Evolutionary conservation across 345 rosid species (phyloP).

Genomic region (Salix koriyanagi): DNA sequence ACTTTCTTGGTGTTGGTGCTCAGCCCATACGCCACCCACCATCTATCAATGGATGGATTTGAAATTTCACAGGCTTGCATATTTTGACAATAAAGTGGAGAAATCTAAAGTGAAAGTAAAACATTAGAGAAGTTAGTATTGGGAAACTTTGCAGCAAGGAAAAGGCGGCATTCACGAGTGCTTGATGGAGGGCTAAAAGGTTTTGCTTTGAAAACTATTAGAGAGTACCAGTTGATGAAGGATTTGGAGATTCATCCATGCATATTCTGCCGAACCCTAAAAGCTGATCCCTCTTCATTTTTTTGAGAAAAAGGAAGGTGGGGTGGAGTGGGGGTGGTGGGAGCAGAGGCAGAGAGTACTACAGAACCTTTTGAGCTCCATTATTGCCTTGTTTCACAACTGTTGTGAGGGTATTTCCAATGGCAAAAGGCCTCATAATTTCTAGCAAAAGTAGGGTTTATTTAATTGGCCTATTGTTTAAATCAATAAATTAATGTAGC

Average conservation of each 20-base stretch:
- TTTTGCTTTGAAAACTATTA: constrained; percentile 7
- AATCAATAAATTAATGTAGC: not conserved
- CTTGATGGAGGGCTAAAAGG: constrained; percentile 21
- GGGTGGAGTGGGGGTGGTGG: constrained; percentile 20
- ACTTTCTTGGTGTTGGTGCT: constrained; percentile 84
- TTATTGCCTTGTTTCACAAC: constrained; percentile 38
- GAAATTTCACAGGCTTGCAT: constrained; percentile 10
- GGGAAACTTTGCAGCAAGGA: constrained; percentile 34
- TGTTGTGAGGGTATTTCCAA: constrained; percentile 16
- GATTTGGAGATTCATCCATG: constrained; percentile 38
- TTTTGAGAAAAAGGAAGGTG: constrained; percentile 19
- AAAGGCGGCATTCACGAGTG: constrained; percentile 26
- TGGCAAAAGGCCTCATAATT: not conserved
- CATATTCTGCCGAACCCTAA: constrained; percentile 38
- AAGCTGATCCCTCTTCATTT: constrained; percentile 31
- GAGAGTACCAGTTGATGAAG: not conserved
- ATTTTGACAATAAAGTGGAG: constrained; percentile 11
- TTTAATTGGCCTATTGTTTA: not conserved
- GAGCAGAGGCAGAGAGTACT: constrained; percentile 24
- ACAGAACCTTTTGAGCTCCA: constrained; percentile 39
- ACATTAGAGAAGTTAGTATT: constrained; percentile 6
- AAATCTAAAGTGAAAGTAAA: not conserved
- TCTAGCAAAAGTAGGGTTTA: not conserved
- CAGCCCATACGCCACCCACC: constrained; percentile 54
- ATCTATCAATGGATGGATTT: constrained; percentile 70